Evolutionary conservation across 768 basidiomycete genomes (phyloP), one percentile per base, ranked within the genome.

Genomic region (Cyathus striatus): DNA sequence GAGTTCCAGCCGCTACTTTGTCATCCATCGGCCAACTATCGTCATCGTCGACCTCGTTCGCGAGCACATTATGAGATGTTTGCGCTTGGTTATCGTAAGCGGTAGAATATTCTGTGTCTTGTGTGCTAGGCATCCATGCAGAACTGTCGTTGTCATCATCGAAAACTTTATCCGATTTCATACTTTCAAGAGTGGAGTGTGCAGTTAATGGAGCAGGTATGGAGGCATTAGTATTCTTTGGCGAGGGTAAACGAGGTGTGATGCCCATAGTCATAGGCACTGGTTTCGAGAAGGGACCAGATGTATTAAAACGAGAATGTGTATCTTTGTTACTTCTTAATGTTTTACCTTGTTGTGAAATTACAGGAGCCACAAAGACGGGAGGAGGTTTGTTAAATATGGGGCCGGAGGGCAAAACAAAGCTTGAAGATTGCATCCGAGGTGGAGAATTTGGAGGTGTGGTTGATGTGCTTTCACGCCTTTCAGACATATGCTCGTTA

Each of bases 21-120:
- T 83, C 83, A 30, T 84, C 78, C 21, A 85, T 62, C 7, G 81
- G 83, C 86, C 85, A 89, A 55, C 86, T 87, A 52, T 88, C 85
- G 40, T 82, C 81, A 36, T 81, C 78, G 41, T 80, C 74, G 38
- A 70, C 56, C 1, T 63, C 50, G 44, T 57, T 61, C 44, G 54
- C 51, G 13, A 45, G 48, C 39, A 47, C 56, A 2, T 57, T 57
- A 38, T 61, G 61, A 7, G 40, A 41, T 12, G 16, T 23, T 18
- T 51, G 55, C 3, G 63, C 56, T 51, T 75, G 72, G 5, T 63
- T 66, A 13, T 59, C 61, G 32, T 59, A 57, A 24, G 48, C 52
- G 14, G 62, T 60, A 3, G 71, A 72, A 43, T 70, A 71, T 27
- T 75, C 73, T 0, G 76, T 79, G 18, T 83, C 81, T 56, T 87